These are phyloP conservation scores for Zanthoxylum bungeanum DNA, from an alignment of 345 rosid species.

Conservation along the genomic window DNA sequence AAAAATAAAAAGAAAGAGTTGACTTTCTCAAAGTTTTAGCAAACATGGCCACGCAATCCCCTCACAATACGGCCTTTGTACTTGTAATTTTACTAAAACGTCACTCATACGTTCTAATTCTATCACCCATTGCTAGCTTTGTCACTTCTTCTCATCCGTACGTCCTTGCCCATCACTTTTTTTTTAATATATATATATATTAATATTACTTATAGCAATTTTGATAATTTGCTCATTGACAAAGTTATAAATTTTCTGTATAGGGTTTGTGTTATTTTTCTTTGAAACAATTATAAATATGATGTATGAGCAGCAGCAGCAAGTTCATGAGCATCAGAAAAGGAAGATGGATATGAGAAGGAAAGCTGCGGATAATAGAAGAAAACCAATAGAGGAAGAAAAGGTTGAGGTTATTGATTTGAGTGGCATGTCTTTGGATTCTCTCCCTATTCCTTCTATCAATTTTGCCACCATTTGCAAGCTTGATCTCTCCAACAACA, in stretches of 20 bases:
- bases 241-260: neutral
- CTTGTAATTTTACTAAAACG: conserved; percentile 5
- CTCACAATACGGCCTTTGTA: conserved; percentile 26
- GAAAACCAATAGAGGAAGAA: conserved; percentile 17
- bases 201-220: too few relatives aligned
- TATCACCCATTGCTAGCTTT: too few relatives aligned
- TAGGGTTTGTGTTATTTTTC: neutral
- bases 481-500: conserved; percentile 79
- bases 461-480: conserved; percentile 58
- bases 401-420: conserved; percentile 54
- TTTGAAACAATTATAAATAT: conserved; percentile 8
- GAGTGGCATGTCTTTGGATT: conserved; percentile 64
- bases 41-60: conserved; percentile 19
- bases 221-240: neutral
- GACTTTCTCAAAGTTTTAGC: too few relatives aligned
- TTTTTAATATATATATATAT: too few relatives aligned
- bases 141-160: conserved; percentile 8
- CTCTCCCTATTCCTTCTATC: conserved; percentile 53
- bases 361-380: neutral
- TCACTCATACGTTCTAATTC: neutral
- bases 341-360: conserved; percentile 10
- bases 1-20: conserved; percentile 3
- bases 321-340: conserved; percentile 19
- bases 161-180: neutral
- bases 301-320: conserved; percentile 40